Percentiles rank a stretch among this genome's conserved stretches.
These are phyloP conservation scores for Moricandia moricandioides DNA, from an alignment of 345 rosid genomes.

Conservation along the genomic window DNA sequence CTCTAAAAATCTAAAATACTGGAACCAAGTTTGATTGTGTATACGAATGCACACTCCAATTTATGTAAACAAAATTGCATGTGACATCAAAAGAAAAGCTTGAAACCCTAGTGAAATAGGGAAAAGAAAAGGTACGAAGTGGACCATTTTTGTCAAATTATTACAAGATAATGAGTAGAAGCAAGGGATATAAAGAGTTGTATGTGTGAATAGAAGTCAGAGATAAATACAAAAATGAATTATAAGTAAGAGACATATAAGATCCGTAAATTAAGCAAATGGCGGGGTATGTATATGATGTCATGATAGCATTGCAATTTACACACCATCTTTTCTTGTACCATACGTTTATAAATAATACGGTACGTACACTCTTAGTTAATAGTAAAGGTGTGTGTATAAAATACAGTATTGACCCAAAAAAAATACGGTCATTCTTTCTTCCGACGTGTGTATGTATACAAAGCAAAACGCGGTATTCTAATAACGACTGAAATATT, in stretches of 20 bases:
- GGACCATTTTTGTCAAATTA: neutral
- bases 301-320: conserved; percentile 12
- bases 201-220: neutral
- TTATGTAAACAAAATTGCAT: too few species aligned
- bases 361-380: neutral
- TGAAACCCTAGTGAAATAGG: neutral
- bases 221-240: conserved; percentile 25
- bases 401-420: neutral
- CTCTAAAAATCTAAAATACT: too few species aligned
- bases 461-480: neutral
- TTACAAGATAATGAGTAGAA: neutral
- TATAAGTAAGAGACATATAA: conserved; percentile 2
- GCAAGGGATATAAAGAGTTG: neutral
- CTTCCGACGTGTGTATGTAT: neutral
- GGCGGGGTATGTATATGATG: conserved; percentile 30
- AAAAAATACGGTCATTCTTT: neutral
- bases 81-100: too few species aligned
- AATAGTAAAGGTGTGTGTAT: neutral
- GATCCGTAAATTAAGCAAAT: conserved; percentile 20
- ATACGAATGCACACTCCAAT: too few species aligned
- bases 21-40: too few species aligned
- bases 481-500: neutral
- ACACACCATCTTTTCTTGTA: conserved; percentile 11
- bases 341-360: neutral
- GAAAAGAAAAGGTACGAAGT: neutral